Base-by-base conservation (phyloP, 1,284 basidiomycete genomes). In the Ustilago cynodontis region DNA sequence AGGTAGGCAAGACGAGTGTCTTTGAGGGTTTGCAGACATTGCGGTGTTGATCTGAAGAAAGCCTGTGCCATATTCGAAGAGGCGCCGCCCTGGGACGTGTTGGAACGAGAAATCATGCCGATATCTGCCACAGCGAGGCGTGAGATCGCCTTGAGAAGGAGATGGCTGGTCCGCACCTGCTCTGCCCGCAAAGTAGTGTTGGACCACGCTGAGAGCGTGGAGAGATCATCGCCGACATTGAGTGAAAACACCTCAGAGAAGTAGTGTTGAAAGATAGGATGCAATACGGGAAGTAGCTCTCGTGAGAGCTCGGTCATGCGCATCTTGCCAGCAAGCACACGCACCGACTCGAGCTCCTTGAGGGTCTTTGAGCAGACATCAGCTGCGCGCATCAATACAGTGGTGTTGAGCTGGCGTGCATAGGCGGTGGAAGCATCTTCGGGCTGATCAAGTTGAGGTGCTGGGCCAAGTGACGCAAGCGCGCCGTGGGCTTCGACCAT, bases 271-370 rank as follows among this genome's bases (percentile, higher is more conserved):
- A 83, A 79, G 62, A 81, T 81, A 20, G 82, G 78, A 39, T 80
- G 80, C 6, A 86, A 74, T 4, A 65, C 68, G 5, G 83, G 83
- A 20, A 86, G 75, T 13, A 85, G 73, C 47, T 71, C 52, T 11
- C 67, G 61, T n/a, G 82, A 80, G 45, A 86, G 77, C 51, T 84
- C 82, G 29, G 83, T 74, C 83, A 86, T 85, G 29, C 82, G 77
- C 61, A 86, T 74, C 65, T 82, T 83, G 39, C 84, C 84, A 11
- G 83, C 80, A 11, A 85, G 67, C 7, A 86, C 68, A 28, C 78
- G 79, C 24, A 84, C 82, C 13, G 77, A 73, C 22, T 70, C 77
- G 45, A 86, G 79, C 59, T 84, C 82, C 71, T 85, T 86, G 41
- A 85, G 67, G 35, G 73, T 77, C 55, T 79, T 77, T 37, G 74